Evolutionary conservation across 2,329 filamentous ascomycete species (phyloP), one percentile per base, ranked within the genome.

Genomic region (Acephala macrosclerotiorum): DNA sequence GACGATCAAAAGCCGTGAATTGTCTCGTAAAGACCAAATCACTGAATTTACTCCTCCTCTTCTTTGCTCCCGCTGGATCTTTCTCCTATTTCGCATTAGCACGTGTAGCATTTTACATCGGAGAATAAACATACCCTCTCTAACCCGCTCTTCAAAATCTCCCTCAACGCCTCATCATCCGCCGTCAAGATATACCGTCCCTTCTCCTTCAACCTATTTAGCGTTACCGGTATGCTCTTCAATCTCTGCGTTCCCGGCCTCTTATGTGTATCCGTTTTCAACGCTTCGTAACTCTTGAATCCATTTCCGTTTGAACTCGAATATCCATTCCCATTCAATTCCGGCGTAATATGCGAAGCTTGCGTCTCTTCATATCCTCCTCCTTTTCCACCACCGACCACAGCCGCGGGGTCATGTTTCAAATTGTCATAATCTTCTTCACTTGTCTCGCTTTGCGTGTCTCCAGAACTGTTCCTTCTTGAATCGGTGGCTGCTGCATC

Each of bases 1-100:
- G 88, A 12, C 89, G 84, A 76, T 94, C 91, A 75, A 94, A 94
- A 0, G 89, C 84, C 6, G 90, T 91, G 72, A 93, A 91, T 67
- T 90, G 88, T 26, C 86, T 83, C 0, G 90, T 93, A 74, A 94
- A 94, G 60, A 92, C 85, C 53, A 92, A 79, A 72, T 91, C 80
- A 61, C 79, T 75, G 69, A 84, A 81, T 68, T 75, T 76, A 25
- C 67, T 71, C 29, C 71, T 65, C 16, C 72, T 51, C 42, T 70
- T 71, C 57, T 73, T 75, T 11, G 67, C 60, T 40, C 60, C 49
- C n/a, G 64, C 60, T 8, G 70, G 70, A 35, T 71, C 66, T 53
- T 68, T 70, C 59, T 74, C 71, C 73, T 73, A 38, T 2, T 49
- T 26, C 42, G 8, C 18, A n/a, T 57, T 11, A 57, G 29, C 16